phyloP scores from a whole-genome alignment of 1,139 yeast species.

The Nakaseomyces uthaithaninus region DNA sequence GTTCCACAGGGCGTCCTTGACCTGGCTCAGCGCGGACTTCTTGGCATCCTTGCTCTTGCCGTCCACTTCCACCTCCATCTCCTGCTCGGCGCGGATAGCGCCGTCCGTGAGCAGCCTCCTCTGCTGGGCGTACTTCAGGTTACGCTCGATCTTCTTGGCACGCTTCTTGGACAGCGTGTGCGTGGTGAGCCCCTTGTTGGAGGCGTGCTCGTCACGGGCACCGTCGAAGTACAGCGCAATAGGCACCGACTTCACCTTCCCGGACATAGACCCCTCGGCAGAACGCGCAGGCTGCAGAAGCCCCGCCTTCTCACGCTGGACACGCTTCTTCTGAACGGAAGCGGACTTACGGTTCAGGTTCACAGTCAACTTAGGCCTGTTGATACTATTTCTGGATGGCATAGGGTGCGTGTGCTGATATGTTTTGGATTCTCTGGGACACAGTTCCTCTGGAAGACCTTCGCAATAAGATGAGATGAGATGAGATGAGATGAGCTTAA shows the following conservation, averaged over 20 bases:
- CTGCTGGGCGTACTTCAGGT: slow-evolving; percentile 56
- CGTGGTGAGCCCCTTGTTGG: slow-evolving; percentile 38
- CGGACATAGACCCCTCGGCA: slow-evolving; percentile 42
- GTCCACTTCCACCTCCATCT: slow-evolving; percentile 45
- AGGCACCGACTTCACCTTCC: slow-evolving; percentile 48
- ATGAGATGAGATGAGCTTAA: too few relatives aligned
- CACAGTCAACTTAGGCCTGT: slow-evolving; percentile 65
- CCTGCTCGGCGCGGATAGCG: slow-evolving; percentile 38
- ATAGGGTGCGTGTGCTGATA: slow-evolving; percentile 34
- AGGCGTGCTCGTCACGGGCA: slow-evolving; percentile 11
- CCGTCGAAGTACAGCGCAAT: slow-evolving; percentile 52
- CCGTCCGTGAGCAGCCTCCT: slow-evolving; percentile 47
- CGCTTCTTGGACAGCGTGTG: slow-evolving; percentile 69
- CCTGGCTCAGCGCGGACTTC: slow-evolving; percentile 38
- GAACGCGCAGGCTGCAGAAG: slow-evolving; percentile 36
- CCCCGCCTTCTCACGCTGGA: slow-evolving; percentile 42
- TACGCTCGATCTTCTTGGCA: slow-evolving; percentile 74
- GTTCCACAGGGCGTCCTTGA: slow-evolving; percentile 62
- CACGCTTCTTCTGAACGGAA: slow-evolving; percentile 50
- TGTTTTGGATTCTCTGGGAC: too few relatives aligned
- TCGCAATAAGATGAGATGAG: too few relatives aligned
- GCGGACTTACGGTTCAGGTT: slow-evolving; percentile 47
- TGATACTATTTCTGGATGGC: slow-evolving; percentile 76
- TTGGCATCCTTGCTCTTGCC: slow-evolving; percentile 26
- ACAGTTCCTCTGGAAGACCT: too few relatives aligned